Evolutionary conservation across 495 filamentous ascomycete species (phyloP), one percentile per base, ranked within the genome.

Genomic region (Penicillium flavigenum): DNA sequence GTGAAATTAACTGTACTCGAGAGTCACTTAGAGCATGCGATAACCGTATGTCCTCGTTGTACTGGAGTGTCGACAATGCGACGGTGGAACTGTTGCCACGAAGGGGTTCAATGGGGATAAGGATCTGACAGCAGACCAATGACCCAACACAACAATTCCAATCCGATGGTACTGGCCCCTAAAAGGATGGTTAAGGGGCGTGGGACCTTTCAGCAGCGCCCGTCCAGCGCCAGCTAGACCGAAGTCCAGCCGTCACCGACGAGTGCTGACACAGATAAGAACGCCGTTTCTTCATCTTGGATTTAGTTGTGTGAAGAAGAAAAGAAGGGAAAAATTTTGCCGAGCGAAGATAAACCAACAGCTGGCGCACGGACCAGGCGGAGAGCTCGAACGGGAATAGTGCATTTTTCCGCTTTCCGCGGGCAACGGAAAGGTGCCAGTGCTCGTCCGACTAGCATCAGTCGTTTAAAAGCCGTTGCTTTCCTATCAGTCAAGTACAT

Each of bases 281-380:
- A 72, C 70, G 71, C 72, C 67, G 51, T 72, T 70, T 79, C 76
- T 76, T 79, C 76, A 79, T 79, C 66, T 79, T 79, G 76, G 76
- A 77, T 77, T 78, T 78, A 79, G 76, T 78, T 79, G 76, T 79
- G 76, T 77, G 74, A 77, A 68, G 68, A 76, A 71, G 60, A 68
- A 68, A 66, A 52, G 62, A 54, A 51, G 55, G 26, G 56, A 58
- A 61, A 29, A 50, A 63, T 46, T 61, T 61, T 56, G 61, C 61
- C 54, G 65, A 47, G 50, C 53, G 53, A 59, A 38, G 60, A 66
- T 63, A 66, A 56, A 56, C 46, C 43, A 17, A 3, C 26, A 41
- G 41, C 20, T 5, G 24, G 56, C 55, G 62, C 68, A 71, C 64
- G 54, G 64, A 57, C 66, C 70, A 67, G 50, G 56, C 72, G 71